Evolutionary conservation across 2,329 filamentous ascomycete species (phyloP).

Genomic region (Colletotrichum trifolii): DNA sequence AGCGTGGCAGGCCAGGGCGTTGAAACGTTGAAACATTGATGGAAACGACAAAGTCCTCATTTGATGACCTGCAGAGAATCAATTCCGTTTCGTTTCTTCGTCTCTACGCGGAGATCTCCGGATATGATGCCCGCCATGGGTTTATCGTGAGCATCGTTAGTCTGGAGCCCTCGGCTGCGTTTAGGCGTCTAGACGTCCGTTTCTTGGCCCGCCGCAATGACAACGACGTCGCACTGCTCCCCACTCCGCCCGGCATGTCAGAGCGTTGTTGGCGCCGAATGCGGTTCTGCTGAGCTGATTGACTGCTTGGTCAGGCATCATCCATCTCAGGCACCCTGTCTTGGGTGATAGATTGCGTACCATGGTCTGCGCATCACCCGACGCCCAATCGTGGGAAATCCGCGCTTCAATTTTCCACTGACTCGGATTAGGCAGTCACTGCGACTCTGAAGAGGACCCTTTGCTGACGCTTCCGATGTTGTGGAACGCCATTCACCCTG

Average conservation of each 20-base stretch:
- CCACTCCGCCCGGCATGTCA: slow-evolving; percentile 26
- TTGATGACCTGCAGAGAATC: slow-evolving; percentile 20
- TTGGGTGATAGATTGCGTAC: slow-evolving; percentile 5
- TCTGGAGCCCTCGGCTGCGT: not conserved
- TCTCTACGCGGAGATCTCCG: slow-evolving; percentile 23
- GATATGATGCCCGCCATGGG: slow-evolving; percentile 6
- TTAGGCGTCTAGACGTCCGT: slow-evolving; percentile 16
- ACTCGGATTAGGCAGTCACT: slow-evolving; percentile 6
- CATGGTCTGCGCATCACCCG: slow-evolving; percentile 14
- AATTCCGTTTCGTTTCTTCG: slow-evolving; percentile 4
- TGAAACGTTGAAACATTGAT: slow-evolving; percentile 32
- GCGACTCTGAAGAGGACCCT: not conserved
- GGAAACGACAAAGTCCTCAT: slow-evolving; percentile 19
- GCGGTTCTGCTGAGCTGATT: slow-evolving; percentile 13
- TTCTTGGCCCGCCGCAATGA: slow-evolving; percentile 11
- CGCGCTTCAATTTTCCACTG: not conserved
- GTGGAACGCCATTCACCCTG: too few species aligned
- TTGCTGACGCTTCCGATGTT: too few species aligned
- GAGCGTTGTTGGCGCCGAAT: slow-evolving; percentile 27
- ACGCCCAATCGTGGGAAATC: not conserved
- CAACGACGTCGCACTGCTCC: slow-evolving; percentile 24
- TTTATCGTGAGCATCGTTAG: slow-evolving; percentile 2
- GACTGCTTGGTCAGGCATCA: slow-evolving; percentile 28
- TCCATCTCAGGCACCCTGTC: slow-evolving; percentile 23
- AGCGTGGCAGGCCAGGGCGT: slow-evolving; percentile 15